Percentiles rank a stretch among this genome's conserved stretches.
phyloP scores from a whole-genome alignment of 1,284 basidiomycete species.

The Apiotrichum mycotoxinovorans region DNA sequence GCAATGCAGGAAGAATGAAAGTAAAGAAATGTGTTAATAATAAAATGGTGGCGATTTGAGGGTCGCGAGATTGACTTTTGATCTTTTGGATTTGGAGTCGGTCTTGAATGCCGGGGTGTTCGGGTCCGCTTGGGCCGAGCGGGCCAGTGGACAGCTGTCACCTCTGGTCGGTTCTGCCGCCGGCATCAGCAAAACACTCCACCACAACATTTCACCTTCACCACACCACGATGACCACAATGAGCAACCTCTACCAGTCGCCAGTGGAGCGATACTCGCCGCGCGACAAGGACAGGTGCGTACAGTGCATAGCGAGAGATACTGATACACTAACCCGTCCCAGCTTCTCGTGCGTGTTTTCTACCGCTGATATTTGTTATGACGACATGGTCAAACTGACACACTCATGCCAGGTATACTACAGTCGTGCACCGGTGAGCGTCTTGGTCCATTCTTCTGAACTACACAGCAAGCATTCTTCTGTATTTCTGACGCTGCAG shows the following conservation, averaged over 20 bases:
- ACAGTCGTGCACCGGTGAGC: conserved; percentile 42
- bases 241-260: conserved; percentile 25
- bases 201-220: neutral
- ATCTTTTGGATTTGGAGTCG: no score
- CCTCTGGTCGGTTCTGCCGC: neutral
- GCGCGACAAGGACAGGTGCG: conserved; percentile 46
- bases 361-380: neutral
- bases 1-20: no score
- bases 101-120: neutral
- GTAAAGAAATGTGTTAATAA: no score
- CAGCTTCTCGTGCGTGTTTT: conserved; percentile 42
- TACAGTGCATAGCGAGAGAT: neutral
- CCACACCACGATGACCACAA: neutral
- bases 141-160: no score
- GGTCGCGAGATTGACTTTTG: no score
- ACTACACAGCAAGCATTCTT: no score
- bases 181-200: neutral
- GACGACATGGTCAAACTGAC: conserved; percentile 2
- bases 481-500: conserved; percentile 46
- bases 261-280: conserved; percentile 43
- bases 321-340: neutral
- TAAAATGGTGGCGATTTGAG: no score
- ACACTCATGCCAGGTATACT: conserved; percentile 29
- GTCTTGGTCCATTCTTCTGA: no score
- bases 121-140: neutral